These are phyloP conservation scores for Trichosporon sp. DNA, from an alignment of 1,284 basidiomycete genomes.

Conservation along the genomic window DNA sequence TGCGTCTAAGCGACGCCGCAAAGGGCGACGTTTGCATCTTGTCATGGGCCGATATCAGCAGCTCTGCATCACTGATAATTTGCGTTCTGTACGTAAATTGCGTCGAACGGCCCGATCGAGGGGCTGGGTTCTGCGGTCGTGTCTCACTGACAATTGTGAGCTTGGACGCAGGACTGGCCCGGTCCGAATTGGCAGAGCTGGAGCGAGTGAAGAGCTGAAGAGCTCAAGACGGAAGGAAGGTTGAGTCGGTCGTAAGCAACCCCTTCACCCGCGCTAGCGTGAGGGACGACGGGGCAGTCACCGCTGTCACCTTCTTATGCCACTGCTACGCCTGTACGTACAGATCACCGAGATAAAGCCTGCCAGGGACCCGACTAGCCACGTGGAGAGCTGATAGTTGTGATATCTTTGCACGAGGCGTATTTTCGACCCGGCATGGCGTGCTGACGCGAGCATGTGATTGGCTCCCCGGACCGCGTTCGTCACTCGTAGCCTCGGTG, in stretches of 20 bases:
- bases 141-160: too few relatives aligned
- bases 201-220: too few relatives aligned
- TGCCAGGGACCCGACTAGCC: background rate
- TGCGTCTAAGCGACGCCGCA: background rate
- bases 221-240: too few relatives aligned
- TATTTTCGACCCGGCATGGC: background rate
- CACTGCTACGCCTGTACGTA: background rate
- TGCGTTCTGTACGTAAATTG: background rate
- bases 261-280: background rate
- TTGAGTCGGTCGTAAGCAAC: too few relatives aligned
- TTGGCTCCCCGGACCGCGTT: background rate
- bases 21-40: background rate
- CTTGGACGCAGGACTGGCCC: too few relatives aligned
- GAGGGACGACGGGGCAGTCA: background rate
- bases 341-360: conserved; percentile 1
- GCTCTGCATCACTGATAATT: background rate
- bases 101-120: background rate
- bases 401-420: background rate
- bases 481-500: background rate
- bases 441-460: background rate
- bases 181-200: too few relatives aligned
- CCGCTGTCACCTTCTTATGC: too few relatives aligned
- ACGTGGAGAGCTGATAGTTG: background rate
- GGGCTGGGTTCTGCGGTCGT: background rate
- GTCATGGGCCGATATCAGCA: background rate